phyloP scores from a whole-genome alignment of 352 stramenopile genomes.

The Phytophthora pisi region DNA sequence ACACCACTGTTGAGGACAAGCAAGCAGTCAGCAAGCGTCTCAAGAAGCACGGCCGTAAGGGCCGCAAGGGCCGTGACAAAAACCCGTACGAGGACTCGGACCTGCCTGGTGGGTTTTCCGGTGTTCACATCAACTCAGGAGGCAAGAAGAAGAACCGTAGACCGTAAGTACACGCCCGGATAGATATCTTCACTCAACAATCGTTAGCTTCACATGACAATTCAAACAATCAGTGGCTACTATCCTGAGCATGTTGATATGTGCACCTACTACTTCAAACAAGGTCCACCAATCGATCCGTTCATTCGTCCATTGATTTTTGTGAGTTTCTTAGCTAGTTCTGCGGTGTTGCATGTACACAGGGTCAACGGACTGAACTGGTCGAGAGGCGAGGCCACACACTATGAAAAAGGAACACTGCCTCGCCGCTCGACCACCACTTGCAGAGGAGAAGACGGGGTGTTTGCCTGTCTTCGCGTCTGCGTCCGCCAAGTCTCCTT shows the following conservation, averaged over 20 bases:
- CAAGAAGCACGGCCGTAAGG: conserved; percentile 97
- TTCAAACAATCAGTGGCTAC: neutral
- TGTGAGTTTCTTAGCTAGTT: conserved; percentile 41
- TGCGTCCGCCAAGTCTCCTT: conserved; percentile 29
- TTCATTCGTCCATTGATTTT: conserved; percentile 47
- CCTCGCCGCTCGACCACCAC: conserved; percentile 18
- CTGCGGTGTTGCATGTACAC: conserved; percentile 38
- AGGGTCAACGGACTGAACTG: conserved; percentile 27
- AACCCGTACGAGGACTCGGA: conserved; percentile 96
- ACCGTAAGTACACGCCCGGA: conserved; percentile 27
- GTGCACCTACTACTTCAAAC: neutral
- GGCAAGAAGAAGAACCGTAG: conserved; percentile 80
- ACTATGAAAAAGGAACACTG: conserved; percentile 42
- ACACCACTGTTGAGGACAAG: conserved; percentile 78
- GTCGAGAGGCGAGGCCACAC: conserved; percentile 25
- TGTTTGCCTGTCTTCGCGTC: conserved; percentile 13
- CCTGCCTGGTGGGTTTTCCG: conserved; percentile 49
- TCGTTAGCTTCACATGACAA: neutral
- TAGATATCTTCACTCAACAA: conserved; percentile 21
- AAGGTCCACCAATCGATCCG: conserved; percentile 21
- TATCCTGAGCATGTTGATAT: neutral
- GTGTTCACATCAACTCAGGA: conserved; percentile 72
- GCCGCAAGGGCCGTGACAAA: conserved; percentile 95
- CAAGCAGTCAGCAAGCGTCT: conserved; percentile 74
- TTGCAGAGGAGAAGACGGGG: conserved; percentile 25